Percentiles rank a stretch among this genome's conserved stretches.
Conservation (phyloP, 768 basidiomycete species). For the Sporobolomyces phaffii region DNA sequence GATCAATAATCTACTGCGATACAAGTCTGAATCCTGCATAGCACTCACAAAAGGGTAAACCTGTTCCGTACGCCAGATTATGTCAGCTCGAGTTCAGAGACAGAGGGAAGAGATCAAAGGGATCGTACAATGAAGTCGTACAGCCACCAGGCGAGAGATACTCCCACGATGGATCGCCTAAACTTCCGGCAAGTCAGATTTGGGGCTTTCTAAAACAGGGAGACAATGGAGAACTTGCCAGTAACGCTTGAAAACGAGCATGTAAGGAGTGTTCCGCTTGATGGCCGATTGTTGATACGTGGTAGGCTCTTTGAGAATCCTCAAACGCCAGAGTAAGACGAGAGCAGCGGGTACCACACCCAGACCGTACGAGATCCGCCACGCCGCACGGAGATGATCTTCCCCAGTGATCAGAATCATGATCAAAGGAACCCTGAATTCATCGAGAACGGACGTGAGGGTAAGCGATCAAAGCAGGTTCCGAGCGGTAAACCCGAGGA, state of each 20-base stretch:
- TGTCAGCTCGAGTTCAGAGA: too few species aligned
- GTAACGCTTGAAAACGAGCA: conserved; percentile 69
- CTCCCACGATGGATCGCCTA: conserved; percentile 54
- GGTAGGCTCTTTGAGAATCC: not conserved
- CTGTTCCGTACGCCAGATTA: conserved; percentile 51
- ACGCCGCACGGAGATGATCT: conserved; percentile 34
- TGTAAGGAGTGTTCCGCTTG: conserved; percentile 17
- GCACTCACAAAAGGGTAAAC: conserved; percentile 41
- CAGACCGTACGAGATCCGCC: conserved; percentile 36
- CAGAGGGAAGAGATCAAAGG: too few species aligned
- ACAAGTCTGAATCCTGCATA: conserved; percentile 53
- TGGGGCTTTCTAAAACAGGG: not conserved
- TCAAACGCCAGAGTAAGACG: conserved; percentile 23
- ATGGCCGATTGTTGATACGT: conserved; percentile 3
- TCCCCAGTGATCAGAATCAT: conserved; percentile 36
- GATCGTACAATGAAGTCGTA: too few species aligned
- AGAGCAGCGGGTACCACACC: conserved; percentile 11
- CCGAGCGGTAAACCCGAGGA: conserved; percentile 32
- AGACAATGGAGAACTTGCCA: conserved; percentile 48
- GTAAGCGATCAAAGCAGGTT: too few species aligned
- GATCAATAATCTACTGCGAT: conserved; percentile 2
- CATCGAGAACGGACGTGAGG: too few species aligned
- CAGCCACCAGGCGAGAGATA: conserved; percentile 66
- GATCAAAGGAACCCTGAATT: conserved; percentile 35
- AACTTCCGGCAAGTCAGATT: too few species aligned